phyloP scores from a whole-genome alignment of 768 basidiomycete genomes.

The Lentinula aciculospora region DNA sequence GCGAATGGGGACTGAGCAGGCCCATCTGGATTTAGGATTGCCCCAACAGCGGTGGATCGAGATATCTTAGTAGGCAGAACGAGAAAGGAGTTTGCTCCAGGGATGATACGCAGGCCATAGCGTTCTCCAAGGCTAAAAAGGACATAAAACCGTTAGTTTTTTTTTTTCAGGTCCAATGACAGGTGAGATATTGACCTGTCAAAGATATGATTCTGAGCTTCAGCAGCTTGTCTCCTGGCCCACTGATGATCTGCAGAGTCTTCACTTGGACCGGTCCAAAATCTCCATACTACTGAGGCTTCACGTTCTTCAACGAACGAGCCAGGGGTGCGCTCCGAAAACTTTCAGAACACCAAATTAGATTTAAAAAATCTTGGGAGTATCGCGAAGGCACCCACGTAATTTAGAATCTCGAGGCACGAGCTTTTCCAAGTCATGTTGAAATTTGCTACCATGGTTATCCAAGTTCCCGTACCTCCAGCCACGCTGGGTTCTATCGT shows the following conservation, averaged over 20 bases:
- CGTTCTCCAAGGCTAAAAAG: constrained; percentile 65
- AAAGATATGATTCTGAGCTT: constrained; percentile 90
- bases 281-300: constrained; percentile 81
- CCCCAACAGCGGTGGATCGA: constrained; percentile 76
- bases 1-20: constrained; percentile 34
- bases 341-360: constrained; percentile 36
- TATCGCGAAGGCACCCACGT: constrained; percentile 45
- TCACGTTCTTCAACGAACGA: constrained; percentile 82
- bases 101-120: constrained; percentile 79
- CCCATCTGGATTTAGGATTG: constrained; percentile 66
- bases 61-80: constrained; percentile 81
- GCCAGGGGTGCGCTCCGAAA: constrained; percentile 76
- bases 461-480: constrained; percentile 41
- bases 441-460: constrained; percentile 74
- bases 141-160: background rate
- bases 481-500: constrained; percentile 22
- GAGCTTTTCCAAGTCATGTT: constrained; percentile 78
- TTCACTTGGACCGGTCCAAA: constrained; percentile 54
- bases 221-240: constrained; percentile 83
- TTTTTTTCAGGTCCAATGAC: background rate
- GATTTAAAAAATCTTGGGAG: background rate
- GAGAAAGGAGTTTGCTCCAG: constrained; percentile 74
- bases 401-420: constrained; percentile 79
- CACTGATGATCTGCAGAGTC: constrained; percentile 63
- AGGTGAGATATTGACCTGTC: constrained; percentile 43